Percentiles rank a stretch among this genome's conserved stretches.
Evolutionary conservation across 73 alveolate genomes (phyloP).

Genomic region (Paramecium octaurelia): DNA sequence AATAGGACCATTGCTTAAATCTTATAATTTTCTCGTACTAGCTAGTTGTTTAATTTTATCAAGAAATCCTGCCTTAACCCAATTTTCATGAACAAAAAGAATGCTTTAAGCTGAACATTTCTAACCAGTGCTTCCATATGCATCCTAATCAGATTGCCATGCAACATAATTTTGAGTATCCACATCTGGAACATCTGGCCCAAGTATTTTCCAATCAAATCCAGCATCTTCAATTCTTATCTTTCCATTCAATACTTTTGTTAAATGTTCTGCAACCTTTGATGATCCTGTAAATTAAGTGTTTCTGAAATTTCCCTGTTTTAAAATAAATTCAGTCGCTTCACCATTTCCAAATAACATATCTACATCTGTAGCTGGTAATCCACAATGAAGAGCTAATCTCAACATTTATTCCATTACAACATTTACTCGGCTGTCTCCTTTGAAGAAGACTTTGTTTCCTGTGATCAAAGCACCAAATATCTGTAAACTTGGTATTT

Average conservation of each 20-base stretch:
- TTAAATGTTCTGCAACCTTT: constrained; percentile 69
- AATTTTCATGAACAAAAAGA: constrained; percentile 72
- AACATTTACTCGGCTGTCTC: constrained; percentile 71
- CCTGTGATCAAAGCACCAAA: constrained; percentile 87
- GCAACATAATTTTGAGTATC: constrained; percentile 72
- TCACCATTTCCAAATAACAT: constrained; percentile 67
- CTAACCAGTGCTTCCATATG: constrained; percentile 79
- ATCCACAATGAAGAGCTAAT: constrained; percentile 76
- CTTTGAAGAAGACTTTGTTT: constrained; percentile 73
- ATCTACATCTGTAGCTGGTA: constrained; percentile 74
- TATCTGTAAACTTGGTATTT: constrained; percentile 77
- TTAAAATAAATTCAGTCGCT: constrained; percentile 67
- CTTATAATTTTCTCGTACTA: constrained; percentile 69
- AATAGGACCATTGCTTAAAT: constrained; percentile 77
- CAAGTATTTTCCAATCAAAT: constrained; percentile 86
- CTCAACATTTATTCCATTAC: constrained; percentile 79
- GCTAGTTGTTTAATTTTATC: constrained; percentile 64
- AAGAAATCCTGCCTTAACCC: constrained; percentile 72
- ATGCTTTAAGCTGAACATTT: constrained; percentile 84
- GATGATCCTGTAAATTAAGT: constrained; percentile 84
- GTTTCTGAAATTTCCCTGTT: constrained; percentile 57
- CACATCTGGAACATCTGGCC: constrained; percentile 79
- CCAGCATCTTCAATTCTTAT: constrained; percentile 88
- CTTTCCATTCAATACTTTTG: constrained; percentile 68
- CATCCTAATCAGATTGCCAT: constrained; percentile 83